Percentiles rank a stretch among this genome's conserved stretches.
phyloP scores from a whole-genome alignment of 2,329 filamentous ascomycete genomes.

The Ophiostoma himal-ulmi region DNA sequence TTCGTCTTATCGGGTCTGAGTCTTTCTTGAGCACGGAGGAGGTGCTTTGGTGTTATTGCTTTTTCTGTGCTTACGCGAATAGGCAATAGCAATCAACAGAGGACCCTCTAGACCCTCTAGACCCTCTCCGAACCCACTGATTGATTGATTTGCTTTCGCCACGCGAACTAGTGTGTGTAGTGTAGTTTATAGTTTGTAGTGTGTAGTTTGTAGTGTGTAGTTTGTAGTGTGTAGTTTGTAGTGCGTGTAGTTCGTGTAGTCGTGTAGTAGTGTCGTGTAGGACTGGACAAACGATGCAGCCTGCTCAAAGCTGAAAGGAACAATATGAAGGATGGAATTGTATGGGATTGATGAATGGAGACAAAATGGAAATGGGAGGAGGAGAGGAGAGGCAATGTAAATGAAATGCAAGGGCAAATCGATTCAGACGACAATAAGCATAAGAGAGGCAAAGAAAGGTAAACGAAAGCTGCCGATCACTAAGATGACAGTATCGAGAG shows the following conservation, averaged over 20 bases:
- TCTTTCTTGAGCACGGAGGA: neutral
- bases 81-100: slow-evolving; percentile 14
- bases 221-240: neutral
- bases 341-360: neutral
- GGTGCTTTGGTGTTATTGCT: neutral
- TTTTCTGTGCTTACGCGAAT: slow-evolving; percentile 10
- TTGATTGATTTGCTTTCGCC: slow-evolving; percentile 7
- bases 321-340: slow-evolving; percentile 7
- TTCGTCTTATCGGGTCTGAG: slow-evolving; percentile 10
- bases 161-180: slow-evolving; percentile 4
- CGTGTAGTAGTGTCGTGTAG: neutral
- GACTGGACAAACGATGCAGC: neutral
- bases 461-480: slow-evolving; percentile 18
- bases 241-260: neutral
- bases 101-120: neutral
- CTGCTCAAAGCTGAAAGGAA: neutral
- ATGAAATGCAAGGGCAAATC: neutral
- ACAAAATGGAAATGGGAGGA: neutral
- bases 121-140: neutral
- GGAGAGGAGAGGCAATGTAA: neutral
- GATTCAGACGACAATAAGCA: neutral
- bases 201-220: neutral
- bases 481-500: neutral
- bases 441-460: slow-evolving; percentile 30
- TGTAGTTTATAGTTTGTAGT: neutral